phyloP scores from a whole-genome alignment of 2,329 filamentous ascomycete genomes.

The Colletotrichum sp. region DNA sequence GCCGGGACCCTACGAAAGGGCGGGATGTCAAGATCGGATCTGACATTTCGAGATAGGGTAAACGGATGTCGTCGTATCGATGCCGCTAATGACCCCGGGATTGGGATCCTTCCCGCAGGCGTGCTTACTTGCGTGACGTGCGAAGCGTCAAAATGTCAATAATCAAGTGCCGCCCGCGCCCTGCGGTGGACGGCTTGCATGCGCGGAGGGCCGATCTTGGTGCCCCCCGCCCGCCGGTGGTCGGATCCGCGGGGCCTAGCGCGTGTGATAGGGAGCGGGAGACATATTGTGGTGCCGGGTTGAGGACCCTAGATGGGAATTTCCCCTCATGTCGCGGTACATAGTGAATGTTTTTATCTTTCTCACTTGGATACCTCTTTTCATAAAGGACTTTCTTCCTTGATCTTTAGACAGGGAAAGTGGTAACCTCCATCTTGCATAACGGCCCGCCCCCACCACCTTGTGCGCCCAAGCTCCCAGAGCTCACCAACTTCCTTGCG shows the following conservation, averaged over 20 bases:
- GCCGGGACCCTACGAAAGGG: background rate
- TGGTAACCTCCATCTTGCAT: background rate
- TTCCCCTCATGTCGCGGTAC: background rate
- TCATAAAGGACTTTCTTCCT: background rate
- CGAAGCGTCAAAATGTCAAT: background rate
- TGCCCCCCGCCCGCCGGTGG: background rate
- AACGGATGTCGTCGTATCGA: background rate
- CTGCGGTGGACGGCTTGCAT: background rate
- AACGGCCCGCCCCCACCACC: background rate
- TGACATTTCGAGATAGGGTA: background rate
- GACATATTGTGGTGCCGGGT: background rate
- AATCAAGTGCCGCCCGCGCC: background rate
- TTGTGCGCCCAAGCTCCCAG: background rate
- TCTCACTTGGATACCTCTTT: fast-evolving
- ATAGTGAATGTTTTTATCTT: background rate
- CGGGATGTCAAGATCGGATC: background rate
- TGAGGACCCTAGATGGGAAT: background rate
- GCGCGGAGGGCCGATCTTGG: background rate
- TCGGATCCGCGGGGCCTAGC: background rate
- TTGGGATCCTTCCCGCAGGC: background rate
- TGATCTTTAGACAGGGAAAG: background rate
- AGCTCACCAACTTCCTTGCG: background rate
- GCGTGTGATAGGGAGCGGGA: background rate
- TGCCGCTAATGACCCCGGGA: background rate
- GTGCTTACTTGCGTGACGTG: background rate